phyloP scores from a whole-genome alignment of 2,329 filamentous ascomycete species.

The Hymenoscyphus scutula region DNA sequence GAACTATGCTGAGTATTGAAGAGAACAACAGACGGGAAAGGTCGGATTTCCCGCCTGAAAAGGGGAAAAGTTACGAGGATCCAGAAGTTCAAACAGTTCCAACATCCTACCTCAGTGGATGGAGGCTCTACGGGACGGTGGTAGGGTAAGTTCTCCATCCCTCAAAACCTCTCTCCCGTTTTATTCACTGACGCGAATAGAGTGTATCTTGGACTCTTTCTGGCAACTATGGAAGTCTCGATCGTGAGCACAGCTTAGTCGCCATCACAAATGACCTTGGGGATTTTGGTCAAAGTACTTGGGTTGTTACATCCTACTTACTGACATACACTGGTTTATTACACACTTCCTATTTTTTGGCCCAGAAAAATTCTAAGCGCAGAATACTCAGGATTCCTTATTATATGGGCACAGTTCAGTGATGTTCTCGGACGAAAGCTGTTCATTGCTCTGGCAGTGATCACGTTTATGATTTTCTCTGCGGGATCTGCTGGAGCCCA shows the following conservation, averaged over 20 bases:
- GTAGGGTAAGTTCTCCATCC: too few species aligned
- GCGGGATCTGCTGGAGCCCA: conserved; percentile 12
- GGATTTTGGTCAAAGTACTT: conserved; percentile 6
- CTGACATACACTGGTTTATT: conserved; percentile 1
- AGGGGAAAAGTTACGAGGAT: too few species aligned
- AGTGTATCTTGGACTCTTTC: conserved; percentile 9
- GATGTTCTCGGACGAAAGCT: conserved; percentile 13
- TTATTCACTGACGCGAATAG: neutral
- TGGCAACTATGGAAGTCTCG: conserved; percentile 11
- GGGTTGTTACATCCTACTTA: conserved; percentile 11
- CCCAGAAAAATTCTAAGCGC: neutral
- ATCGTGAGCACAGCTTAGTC: conserved; percentile 14
- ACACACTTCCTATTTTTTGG: neutral
- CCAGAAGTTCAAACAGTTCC: too few species aligned
- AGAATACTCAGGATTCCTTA: conserved; percentile 5
- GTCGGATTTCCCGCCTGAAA: too few species aligned
- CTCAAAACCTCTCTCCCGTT: too few species aligned
- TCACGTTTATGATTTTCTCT: conserved; percentile 10
- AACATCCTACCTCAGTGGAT: too few species aligned
- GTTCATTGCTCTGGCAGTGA: neutral
- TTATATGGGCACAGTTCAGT: conserved; percentile 13
- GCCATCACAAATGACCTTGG: conserved; percentile 9
- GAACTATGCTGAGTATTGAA: too few species aligned
- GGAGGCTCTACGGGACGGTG: too few species aligned
- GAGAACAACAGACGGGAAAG: too few species aligned